These are phyloP conservation scores for Saccharomyces mikatae DNA, from an alignment of 805 yeast genomes.

Conservation along the genomic window DNA sequence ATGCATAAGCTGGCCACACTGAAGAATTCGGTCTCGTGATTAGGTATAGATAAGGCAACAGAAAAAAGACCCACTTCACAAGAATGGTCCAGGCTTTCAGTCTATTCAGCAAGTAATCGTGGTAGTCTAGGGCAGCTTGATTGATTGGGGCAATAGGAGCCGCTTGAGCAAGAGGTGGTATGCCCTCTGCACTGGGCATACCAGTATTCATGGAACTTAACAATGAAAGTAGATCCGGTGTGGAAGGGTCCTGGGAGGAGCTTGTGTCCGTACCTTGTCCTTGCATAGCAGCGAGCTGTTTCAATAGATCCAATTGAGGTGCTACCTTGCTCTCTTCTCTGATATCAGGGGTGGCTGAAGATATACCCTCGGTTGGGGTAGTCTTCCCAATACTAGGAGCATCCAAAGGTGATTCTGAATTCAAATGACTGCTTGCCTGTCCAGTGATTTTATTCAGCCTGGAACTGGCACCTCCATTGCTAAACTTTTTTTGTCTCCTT, in stretches of 20 bases:
- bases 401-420: constrained; percentile 31
- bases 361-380: neutral
- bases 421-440: constrained; percentile 30
- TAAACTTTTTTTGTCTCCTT: constrained; percentile 57
- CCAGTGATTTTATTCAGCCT: constrained; percentile 46
- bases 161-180: constrained; percentile 3
- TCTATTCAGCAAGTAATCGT: constrained; percentile 22
- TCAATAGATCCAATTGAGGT: constrained; percentile 23
- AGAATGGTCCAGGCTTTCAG: constrained; percentile 26
- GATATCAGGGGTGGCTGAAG: neutral
- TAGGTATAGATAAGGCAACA: constrained; percentile 27
- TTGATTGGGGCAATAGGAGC: constrained; percentile 15
- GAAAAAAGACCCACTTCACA: constrained; percentile 26
- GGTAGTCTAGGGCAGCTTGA: constrained; percentile 21
- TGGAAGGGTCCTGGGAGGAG: constrained; percentile 9
- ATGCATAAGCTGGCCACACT: neutral
- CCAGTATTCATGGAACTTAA: constrained; percentile 15
- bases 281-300: constrained; percentile 22
- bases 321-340: neutral
- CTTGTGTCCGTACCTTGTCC: constrained; percentile 7
- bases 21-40: constrained; percentile 12
- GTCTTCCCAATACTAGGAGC: constrained; percentile 3
- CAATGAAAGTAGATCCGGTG: constrained; percentile 23
- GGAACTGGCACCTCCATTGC: constrained; percentile 44
- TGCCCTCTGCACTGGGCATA: constrained; percentile 3